Evolutionary conservation across 208 protist species (phyloP), one percentile per base, ranked within the genome.

Genomic region (Wallacemonas sp.): DNA sequence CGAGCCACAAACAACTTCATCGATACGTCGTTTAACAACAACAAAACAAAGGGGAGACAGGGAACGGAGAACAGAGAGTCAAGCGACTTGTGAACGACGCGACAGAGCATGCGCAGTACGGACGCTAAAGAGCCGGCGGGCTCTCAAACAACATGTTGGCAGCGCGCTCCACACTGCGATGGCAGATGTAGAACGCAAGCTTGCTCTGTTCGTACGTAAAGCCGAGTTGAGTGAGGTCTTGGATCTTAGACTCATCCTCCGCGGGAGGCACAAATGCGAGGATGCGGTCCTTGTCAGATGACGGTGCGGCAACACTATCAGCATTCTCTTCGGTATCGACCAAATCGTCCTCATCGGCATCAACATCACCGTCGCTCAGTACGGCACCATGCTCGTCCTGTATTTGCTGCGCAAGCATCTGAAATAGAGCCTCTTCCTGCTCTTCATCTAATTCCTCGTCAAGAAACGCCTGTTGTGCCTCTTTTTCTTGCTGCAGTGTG

Each of bases 111-210:
- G n/a, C n/a, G n/a, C n/a, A n/a, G n/a, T n/a, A n/a, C n/a, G n/a
- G n/a, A 36, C 28, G 6, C 24, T 79, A 96, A 30, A 96, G 14
- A 55, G 88, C 58, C 22, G 90, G 90, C n/a, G 90, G 86, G 22
- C 80, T 75, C 68, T 96, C 90, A 77, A 96, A 96, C 22, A 96
- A 64, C 70, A 92, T 70, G 64, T 96, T 93, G 12, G 90, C 88
- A 14, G 90, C 86, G 12, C 90, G 75, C 21, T 96, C 86, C 6
- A 96, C 62, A 62, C 86, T 92, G 41, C 90, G 82, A 46, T 80
- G 80, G 60, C 82, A 82, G 56, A 72, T 76, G 64, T 93, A 96
- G 49, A 94, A 96, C 8, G 90, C 86, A 12, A 87, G 38, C 58
- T 92, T 93, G 65, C 84, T 90, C 65, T 92, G 86, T 21, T 93